These are phyloP conservation scores for Calonectria fujianensis DNA, from an alignment of 2,329 filamentous ascomycete genomes.

Conservation along the genomic window DNA sequence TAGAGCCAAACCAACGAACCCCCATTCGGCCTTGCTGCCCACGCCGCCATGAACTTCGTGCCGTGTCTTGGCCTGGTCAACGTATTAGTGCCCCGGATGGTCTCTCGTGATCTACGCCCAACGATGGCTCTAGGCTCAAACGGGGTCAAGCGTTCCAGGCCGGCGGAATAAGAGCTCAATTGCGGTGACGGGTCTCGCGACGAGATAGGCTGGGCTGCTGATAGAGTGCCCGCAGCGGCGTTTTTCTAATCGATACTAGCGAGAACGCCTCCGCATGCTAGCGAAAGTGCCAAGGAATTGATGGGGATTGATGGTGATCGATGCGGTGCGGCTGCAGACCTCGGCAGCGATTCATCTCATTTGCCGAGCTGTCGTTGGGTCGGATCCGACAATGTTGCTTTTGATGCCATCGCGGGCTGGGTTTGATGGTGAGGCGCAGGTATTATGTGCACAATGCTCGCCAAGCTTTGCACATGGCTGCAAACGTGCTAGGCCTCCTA, in stretches of 20 bases:
- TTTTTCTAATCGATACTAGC: conserved; percentile 5
- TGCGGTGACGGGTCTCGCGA: neutral
- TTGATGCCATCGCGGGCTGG: too few relatives aligned
- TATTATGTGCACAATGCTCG: neutral
- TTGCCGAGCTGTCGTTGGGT: neutral
- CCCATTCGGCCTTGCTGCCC: neutral
- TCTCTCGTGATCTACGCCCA: neutral
- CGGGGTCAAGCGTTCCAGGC: neutral
- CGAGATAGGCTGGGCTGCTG: neutral
- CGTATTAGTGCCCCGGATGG: neutral
- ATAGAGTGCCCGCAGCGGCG: neutral
- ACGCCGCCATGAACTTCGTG: too few relatives aligned
- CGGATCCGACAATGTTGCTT: neutral
- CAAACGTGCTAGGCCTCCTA: neutral
- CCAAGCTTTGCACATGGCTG: neutral
- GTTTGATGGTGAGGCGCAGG: neutral
- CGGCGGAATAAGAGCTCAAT: neutral
- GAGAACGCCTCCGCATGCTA: neutral
- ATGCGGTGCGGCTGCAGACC: neutral
- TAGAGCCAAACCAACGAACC: too few relatives aligned
- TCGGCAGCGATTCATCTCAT: neutral
- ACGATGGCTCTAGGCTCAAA: neutral
- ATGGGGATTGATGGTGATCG: neutral
- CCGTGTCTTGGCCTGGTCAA: neutral
- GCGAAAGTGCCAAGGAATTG: neutral